These are phyloP conservation scores for Avena sativa DNA, from an alignment of 176 grass and related monocot species.

Conservation along the genomic window DNA sequence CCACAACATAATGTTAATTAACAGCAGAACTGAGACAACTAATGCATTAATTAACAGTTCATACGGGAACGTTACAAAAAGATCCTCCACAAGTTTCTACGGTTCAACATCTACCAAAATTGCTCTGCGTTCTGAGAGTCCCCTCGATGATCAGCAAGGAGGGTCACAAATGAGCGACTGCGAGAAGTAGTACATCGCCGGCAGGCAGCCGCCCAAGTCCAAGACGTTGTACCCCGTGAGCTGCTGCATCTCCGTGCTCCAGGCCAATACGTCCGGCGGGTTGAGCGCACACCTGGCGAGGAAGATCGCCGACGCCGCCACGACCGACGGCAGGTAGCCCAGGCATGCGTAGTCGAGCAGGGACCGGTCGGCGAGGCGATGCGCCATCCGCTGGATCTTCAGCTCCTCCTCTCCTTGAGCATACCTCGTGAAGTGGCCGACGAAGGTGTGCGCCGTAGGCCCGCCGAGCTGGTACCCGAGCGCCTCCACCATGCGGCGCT, in stretches of 20 bases:
- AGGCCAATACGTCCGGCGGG: neutral
- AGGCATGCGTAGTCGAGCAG: constrained; percentile 25
- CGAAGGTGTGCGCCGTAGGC: constrained; percentile 39
- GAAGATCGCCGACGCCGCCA: constrained; percentile 37
- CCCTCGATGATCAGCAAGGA: neutral
- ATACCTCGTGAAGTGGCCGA: constrained; percentile 18
- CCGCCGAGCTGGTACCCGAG: constrained; percentile 36
- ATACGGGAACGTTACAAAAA: neutral
- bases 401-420: neutral
- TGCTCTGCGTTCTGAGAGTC: neutral
- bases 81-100: neutral
- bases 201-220: neutral
- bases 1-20: too few species aligned
- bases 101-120: neutral
- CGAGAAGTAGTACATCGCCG: neutral
- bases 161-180: neutral
- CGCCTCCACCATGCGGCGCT: constrained; percentile 5
- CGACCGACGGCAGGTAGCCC: neutral
- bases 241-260: neutral
- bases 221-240: neutral
- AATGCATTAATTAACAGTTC: too few species aligned
- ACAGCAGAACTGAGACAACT: too few species aligned
- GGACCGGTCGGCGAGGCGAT: constrained; percentile 17
- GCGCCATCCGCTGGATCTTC: neutral
- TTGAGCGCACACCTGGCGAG: neutral